These are phyloP conservation scores for Irpex sp. DNA, from an alignment of 1,284 basidiomycete genomes.

Conservation along the genomic window DNA sequence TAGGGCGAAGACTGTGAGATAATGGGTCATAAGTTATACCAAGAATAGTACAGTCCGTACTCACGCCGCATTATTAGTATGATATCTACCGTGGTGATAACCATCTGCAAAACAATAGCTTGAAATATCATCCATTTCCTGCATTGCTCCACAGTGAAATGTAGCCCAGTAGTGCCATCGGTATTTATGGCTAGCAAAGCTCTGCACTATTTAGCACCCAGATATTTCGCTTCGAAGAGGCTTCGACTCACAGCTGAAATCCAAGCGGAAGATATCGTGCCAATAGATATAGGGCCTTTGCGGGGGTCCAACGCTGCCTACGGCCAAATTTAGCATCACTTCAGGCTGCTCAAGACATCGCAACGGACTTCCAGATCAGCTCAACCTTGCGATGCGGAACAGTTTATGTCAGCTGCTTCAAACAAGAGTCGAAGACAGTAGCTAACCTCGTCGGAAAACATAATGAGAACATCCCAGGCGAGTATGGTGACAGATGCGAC, in stretches of 20 bases:
- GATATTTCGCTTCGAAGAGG: neutral
- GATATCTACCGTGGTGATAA: slow-evolving; percentile 32
- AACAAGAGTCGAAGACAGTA: neutral
- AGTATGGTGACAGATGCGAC: slow-evolving; percentile 22
- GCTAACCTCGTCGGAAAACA: slow-evolving; percentile 21
- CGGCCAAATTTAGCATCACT: neutral
- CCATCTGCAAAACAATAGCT: slow-evolving; percentile 28
- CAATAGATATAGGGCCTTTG: slow-evolving; percentile 28
- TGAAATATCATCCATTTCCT: slow-evolving; percentile 31
- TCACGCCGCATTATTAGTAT: slow-evolving; percentile 30
- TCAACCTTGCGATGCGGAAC: slow-evolving; percentile 16
- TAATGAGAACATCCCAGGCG: slow-evolving; percentile 22
- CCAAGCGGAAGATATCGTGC: slow-evolving; percentile 32
- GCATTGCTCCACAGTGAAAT: slow-evolving; percentile 26
- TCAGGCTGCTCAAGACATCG: neutral
- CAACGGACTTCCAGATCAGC: slow-evolving; percentile 22
- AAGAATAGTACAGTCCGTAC: neutral
- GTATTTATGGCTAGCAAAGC: slow-evolving; percentile 30
- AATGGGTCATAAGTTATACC: neutral
- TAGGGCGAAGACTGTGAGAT: slow-evolving; percentile 27
- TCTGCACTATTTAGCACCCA: slow-evolving; percentile 9
- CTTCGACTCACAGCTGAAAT: slow-evolving; percentile 26
- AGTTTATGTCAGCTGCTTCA: neutral
- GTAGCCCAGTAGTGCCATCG: slow-evolving; percentile 29
- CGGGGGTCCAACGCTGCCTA: slow-evolving; percentile 29